A percentile compares a stretch with the other conserved stretches of the same genome.
phyloP scores from a whole-genome alignment of 1,284 basidiomycete genomes.

The Pseudozyma thailandica region DNA sequence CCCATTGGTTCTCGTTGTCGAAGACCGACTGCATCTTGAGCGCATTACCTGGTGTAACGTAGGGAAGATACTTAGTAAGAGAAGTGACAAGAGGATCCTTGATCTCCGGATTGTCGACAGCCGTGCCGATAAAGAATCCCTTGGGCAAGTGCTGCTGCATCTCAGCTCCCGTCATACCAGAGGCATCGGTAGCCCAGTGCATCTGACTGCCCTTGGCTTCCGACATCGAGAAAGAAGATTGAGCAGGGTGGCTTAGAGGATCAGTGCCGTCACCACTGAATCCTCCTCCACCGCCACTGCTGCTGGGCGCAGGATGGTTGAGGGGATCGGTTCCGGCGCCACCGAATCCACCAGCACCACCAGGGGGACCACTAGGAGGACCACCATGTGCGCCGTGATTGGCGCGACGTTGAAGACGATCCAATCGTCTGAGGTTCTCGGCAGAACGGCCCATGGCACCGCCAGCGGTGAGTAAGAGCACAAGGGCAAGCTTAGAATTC shows the following conservation, averaged over 20 bases:
- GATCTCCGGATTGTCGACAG: conserved; percentile 36
- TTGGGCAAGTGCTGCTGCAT: conserved; percentile 18
- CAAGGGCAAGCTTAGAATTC: conserved; percentile 33
- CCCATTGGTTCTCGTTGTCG: conserved; percentile 36
- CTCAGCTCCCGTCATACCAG: conserved; percentile 36
- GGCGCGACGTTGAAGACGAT: conserved; percentile 23
- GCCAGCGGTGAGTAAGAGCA: conserved; percentile 45
- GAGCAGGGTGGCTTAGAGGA: conserved; percentile 27
- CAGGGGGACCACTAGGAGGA: background rate
- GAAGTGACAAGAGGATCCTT: conserved; percentile 18
- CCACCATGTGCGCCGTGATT: too few species aligned
- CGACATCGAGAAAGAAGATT: background rate
- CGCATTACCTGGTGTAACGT: conserved; percentile 27
- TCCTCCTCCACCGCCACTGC: conserved; percentile 1
- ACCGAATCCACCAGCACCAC: background rate
- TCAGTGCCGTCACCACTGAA: conserved; percentile 19
- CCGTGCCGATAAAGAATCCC: conserved; percentile 37
- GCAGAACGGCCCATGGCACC: conserved; percentile 29
- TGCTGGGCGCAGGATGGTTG: too few species aligned
- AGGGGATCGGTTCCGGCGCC: background rate
- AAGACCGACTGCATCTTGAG: conserved; percentile 39
- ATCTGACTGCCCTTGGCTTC: conserved; percentile 20
- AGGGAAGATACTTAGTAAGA: conserved; percentile 28
- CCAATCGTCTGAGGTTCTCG: conserved; percentile 18
- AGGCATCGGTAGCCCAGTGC: conserved; percentile 40